Conservation (phyloP, 2,329 filamentous ascomycete genomes). For the Aphanoascus verrucosus region DNA sequence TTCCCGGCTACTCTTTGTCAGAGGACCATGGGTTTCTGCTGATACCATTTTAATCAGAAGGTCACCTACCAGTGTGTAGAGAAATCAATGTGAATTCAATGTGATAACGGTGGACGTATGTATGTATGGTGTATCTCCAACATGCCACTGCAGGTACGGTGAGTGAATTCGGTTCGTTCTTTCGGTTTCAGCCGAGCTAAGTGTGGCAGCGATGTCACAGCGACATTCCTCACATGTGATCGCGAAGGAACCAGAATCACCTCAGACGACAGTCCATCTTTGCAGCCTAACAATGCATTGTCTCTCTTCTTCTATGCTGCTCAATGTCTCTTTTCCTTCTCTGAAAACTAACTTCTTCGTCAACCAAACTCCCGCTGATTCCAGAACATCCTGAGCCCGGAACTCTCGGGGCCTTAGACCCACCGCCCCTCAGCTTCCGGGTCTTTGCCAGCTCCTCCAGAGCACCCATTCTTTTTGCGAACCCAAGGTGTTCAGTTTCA, state of each 20-base stretch:
- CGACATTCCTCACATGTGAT: not conserved
- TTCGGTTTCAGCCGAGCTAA: conserved; percentile 1
- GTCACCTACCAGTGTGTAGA: too few species aligned
- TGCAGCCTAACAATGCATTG: not conserved
- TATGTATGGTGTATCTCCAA: too few species aligned
- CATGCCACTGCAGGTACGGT: not conserved
- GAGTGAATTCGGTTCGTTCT: conserved; percentile 1
- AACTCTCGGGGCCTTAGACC: not conserved
- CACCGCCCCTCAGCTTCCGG: not conserved
- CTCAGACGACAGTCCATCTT: not conserved
- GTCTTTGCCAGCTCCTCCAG: not conserved
- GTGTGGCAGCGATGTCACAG: not conserved
- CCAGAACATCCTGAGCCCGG: not conserved
- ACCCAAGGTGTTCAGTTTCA: not conserved
- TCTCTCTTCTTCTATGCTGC: not conserved
- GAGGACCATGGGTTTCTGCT: too few species aligned
- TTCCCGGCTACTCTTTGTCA: too few species aligned
- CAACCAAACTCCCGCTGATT: not conserved
- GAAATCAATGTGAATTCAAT: too few species aligned
- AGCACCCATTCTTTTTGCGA: not conserved
- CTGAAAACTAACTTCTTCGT: not conserved
- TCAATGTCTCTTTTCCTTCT: not conserved
- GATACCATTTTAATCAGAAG: too few species aligned
- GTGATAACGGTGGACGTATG: not conserved
- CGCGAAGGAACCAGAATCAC: not conserved